Conservation (phyloP, 2,329 filamentous ascomycete genomes). For the Cercospora sojina region DNA sequence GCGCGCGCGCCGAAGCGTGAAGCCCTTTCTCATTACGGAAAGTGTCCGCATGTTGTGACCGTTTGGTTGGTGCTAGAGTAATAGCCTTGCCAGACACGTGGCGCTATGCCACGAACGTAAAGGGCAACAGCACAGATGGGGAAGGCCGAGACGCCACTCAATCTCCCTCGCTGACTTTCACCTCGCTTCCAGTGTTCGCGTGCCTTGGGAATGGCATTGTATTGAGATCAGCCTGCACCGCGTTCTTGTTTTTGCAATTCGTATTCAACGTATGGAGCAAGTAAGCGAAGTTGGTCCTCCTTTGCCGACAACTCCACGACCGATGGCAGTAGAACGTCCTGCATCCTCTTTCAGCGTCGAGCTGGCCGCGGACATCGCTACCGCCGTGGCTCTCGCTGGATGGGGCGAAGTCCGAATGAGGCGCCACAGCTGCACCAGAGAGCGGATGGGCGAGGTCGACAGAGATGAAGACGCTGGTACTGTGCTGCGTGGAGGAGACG, state of each 20-base stretch:
- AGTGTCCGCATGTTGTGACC: not conserved
- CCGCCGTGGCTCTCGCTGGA: not conserved
- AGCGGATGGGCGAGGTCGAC: not conserved
- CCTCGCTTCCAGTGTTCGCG: not conserved
- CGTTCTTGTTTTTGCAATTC: not conserved
- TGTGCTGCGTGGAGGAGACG: not conserved
- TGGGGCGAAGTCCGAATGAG: not conserved
- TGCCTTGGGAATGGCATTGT: not conserved
- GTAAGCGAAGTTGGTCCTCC: not conserved
- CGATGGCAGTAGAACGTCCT: not conserved
- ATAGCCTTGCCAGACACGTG: not conserved
- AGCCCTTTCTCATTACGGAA: not conserved
- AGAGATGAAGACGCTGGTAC: not conserved
- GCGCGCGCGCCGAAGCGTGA: not conserved
- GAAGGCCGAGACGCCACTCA: not conserved
- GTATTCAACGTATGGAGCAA: not conserved
- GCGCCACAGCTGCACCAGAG: not conserved
- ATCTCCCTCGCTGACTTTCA: not conserved
- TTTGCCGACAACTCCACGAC: not conserved
- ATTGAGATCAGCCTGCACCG: not conserved
- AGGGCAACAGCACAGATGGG: not conserved
- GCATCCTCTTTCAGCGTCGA: not conserved
- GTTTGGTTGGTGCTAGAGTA: not conserved
- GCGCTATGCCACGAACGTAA: not conserved
- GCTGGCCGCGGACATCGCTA: not conserved